Percentiles rank a stretch among this genome's conserved stretches.
phyloP scores from a whole-genome alignment of 345 rosid genomes.

The Leavenworthia alabamica region DNA sequence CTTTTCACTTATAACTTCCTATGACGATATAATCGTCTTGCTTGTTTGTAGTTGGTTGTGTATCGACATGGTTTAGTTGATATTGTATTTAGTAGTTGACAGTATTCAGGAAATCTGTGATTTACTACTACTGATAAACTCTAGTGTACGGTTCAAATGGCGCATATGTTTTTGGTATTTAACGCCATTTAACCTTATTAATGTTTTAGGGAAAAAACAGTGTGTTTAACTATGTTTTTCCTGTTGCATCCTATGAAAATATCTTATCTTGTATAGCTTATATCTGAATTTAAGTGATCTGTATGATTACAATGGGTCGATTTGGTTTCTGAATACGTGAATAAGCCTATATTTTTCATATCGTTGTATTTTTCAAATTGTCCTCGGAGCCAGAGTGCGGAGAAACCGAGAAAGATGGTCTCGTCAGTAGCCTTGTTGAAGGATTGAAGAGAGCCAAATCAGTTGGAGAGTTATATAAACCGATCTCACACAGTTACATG shows the following conservation, averaged over 20 bases:
- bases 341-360: no score
- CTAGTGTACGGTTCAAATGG: constrained; percentile 35
- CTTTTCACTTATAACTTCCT: constrained; percentile 20
- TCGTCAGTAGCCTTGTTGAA: no score
- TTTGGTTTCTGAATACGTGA: no score
- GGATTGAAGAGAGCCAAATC: constrained; percentile 45
- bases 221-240: constrained; percentile 14
- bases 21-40: constrained; percentile 22
- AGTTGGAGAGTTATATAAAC: constrained; percentile 32
- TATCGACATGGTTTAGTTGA: constrained; percentile 42
- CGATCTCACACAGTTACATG: constrained; percentile 42
- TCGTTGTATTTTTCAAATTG: no score
- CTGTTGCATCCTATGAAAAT: background rate
- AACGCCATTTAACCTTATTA: constrained; percentile 36
- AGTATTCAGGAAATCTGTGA: constrained; percentile 32
- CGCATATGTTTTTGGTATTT: constrained; percentile 46
- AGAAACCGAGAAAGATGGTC: no score
- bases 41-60: constrained; percentile 30
- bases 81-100: constrained; percentile 23
- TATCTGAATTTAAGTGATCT: no score
- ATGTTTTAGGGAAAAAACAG: constrained; percentile 19
- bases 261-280: background rate
- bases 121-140: constrained; percentile 35
- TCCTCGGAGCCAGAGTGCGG: no score
- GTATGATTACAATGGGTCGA: no score